Conservation (phyloP, 2,329 filamentous ascomycete species). For the Colletotrichum tropicicola region DNA sequence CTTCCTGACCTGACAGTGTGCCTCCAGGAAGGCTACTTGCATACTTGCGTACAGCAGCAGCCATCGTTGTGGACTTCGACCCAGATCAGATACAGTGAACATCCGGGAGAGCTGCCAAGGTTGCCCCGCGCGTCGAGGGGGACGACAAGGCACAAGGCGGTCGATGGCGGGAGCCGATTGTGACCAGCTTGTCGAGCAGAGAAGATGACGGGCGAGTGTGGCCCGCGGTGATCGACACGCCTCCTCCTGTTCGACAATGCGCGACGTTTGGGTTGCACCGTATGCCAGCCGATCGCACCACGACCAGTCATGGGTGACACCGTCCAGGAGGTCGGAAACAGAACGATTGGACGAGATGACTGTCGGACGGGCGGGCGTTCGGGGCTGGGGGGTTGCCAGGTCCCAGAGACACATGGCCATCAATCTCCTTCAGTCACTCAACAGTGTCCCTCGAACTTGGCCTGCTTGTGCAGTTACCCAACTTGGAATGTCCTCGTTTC, state of each 20-base stretch:
- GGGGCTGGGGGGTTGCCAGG: not conserved
- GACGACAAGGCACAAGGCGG: slow-evolving; percentile 1
- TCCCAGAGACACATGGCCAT: slow-evolving; percentile 1
- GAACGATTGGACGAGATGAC: slow-evolving; percentile 4
- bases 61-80: slow-evolving; percentile 7
- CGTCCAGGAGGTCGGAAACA: slow-evolving; percentile 24
- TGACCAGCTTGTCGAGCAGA: not conserved
- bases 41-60: not conserved
- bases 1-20: not conserved
- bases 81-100: slow-evolving; percentile 25
- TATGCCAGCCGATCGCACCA: slow-evolving; percentile 29
- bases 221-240: not conserved
- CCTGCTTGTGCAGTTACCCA: too few relatives aligned
- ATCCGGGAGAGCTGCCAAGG: slow-evolving; percentile 13
- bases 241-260: slow-evolving; percentile 32
- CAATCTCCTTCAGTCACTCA: not conserved
- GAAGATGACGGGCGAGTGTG: not conserved
- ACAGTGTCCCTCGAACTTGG: too few relatives aligned
- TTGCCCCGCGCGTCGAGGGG: slow-evolving; percentile 13
- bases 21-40: slow-evolving; percentile 20
- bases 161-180: not conserved
- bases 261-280: slow-evolving; percentile 40
- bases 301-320: slow-evolving; percentile 24
- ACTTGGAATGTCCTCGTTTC: not conserved
- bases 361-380: not conserved